phyloP scores from a whole-genome alignment of 129 eudicot genomes.

The Lactuca saligna region DNA sequence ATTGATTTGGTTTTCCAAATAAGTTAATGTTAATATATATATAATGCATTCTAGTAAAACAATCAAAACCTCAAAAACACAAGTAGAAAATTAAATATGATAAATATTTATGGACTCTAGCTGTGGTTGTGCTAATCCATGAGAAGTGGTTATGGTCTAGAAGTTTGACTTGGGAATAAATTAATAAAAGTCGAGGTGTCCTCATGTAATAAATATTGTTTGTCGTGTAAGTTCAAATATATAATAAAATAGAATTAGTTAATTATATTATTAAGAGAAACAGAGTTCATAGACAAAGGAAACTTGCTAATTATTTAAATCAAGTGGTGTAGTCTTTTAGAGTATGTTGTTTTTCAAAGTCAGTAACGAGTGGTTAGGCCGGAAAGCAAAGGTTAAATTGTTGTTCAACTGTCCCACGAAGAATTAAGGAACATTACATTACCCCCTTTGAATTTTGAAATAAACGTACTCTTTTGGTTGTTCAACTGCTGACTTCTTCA shows the following conservation, averaged over 20 bases:
- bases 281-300: constrained; percentile 12
- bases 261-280: not conserved
- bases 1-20: too few species aligned
- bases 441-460: not conserved
- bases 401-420: constrained; percentile 62
- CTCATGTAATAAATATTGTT: not conserved
- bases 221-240: not conserved
- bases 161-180: constrained; percentile 28
- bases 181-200: constrained; percentile 18
- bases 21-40: too few species aligned
- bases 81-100: not conserved
- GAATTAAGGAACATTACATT: constrained; percentile 25
- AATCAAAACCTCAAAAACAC: too few species aligned
- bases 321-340: constrained; percentile 17
- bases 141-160: constrained; percentile 6
- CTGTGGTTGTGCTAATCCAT: not conserved
- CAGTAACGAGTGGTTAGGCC: constrained; percentile 37
- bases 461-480: constrained; percentile 32
- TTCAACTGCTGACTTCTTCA: constrained; percentile 31
- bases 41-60: too few species aligned
- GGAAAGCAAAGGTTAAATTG: constrained; percentile 32
- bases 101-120: too few species aligned
- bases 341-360: constrained; percentile 30
- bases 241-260: not conserved
- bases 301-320: not conserved